Evolutionary conservation across 352 stramenopile genomes (phyloP).

Genomic region (Globisporangium megalacanthum): DNA sequence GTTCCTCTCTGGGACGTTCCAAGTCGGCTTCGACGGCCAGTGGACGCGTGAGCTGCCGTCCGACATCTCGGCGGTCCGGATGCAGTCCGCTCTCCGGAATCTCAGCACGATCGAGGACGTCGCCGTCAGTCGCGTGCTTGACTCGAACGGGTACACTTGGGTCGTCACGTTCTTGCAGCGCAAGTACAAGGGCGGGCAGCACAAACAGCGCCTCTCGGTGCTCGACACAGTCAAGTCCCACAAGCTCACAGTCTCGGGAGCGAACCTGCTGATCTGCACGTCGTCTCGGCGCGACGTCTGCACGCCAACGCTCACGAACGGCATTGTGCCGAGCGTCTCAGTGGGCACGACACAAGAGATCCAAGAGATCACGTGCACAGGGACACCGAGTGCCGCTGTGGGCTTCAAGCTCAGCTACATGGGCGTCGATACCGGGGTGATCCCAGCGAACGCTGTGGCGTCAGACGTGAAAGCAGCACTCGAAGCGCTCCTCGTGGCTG

Average conservation of each 20-base stretch:
- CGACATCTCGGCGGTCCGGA: conserved; percentile 77
- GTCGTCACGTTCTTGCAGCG: conserved; percentile 59
- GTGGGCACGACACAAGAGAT: conserved; percentile 45
- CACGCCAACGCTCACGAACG: conserved; percentile 33
- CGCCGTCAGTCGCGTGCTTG: conserved; percentile 44
- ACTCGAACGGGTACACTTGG: conserved; percentile 74
- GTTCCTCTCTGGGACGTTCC: conserved; percentile 79
- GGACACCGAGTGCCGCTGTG: conserved; percentile 13
- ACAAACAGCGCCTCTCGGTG: conserved; percentile 38
- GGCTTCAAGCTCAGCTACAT: conserved; percentile 66
- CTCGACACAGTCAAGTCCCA: conserved; percentile 36
- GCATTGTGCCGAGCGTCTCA: conserved; percentile 36
- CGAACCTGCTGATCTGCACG: conserved; percentile 58
- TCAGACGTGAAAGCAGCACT: conserved; percentile 47
- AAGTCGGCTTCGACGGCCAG: conserved; percentile 83
- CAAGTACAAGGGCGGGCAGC: conserved; percentile 51
- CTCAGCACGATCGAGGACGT: conserved; percentile 59
- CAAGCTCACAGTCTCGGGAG: conserved; percentile 42
- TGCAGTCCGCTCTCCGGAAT: conserved; percentile 53
- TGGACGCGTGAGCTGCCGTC: conserved; percentile 82
- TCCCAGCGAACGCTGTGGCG: conserved; percentile 32
- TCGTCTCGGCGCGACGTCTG: conserved; percentile 35
- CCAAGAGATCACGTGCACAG: conserved; percentile 49
- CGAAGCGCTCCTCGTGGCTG: conserved; percentile 47
- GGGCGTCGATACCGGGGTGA: conserved; percentile 37